Evolutionary conservation across 441 rosid species (phyloP).

Genomic region (Arabidopsis lyrata): DNA sequence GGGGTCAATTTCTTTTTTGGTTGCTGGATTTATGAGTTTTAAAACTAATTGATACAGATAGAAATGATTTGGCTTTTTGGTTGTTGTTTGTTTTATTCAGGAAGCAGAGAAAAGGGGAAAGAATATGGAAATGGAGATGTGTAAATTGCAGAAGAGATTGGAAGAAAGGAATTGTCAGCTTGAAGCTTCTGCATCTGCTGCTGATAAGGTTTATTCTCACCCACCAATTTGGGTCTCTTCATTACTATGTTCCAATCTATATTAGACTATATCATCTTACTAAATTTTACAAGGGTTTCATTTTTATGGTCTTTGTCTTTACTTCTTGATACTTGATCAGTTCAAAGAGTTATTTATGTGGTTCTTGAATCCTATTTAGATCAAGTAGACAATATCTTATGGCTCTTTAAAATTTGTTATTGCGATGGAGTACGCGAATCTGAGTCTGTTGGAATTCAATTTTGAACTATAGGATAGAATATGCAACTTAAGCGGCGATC

Average conservation of each 20-base stretch:
- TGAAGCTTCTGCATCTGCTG: constrained; percentile 66
- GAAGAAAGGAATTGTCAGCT: constrained; percentile 74
- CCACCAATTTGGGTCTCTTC: background rate
- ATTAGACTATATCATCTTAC: background rate
- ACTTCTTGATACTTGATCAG: background rate
- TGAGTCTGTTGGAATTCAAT: too few relatives aligned
- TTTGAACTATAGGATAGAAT: too few relatives aligned
- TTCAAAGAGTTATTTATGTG: background rate
- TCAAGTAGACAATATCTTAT: background rate
- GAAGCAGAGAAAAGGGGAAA: constrained; percentile 80
- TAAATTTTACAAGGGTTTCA: background rate
- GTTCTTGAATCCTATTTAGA: constrained; percentile 8
- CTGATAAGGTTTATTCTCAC: constrained; percentile 58
- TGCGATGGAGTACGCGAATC: background rate
- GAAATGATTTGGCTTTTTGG: constrained; percentile 22
- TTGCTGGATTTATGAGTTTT: constrained; percentile 10
- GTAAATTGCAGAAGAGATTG: constrained; percentile 62
- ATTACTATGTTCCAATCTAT: background rate
- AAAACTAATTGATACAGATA: background rate
- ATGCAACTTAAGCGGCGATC: background rate
- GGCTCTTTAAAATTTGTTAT: background rate
- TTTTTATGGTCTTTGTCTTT: background rate
- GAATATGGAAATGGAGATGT: constrained; percentile 67
- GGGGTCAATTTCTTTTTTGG: constrained; percentile 44
- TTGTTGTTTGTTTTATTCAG: constrained; percentile 45